Evolutionary conservation across 106 monocot genomes (phyloP).

Genomic region (Apostasia ramifera): DNA sequence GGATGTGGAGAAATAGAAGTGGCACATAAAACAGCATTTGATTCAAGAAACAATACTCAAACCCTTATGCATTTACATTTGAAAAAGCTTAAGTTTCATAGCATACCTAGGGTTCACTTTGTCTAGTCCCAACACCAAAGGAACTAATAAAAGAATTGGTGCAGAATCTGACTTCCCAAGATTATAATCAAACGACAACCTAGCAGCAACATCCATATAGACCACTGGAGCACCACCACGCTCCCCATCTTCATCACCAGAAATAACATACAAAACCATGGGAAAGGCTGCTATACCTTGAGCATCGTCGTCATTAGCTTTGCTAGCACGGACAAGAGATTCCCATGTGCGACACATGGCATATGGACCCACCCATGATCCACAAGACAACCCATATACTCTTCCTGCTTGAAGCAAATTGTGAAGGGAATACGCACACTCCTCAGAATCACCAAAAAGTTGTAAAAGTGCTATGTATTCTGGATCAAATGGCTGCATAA

Average conservation of each 20-base stretch:
- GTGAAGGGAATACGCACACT: slow-evolving; percentile 70
- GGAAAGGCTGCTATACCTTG: slow-evolving; percentile 30
- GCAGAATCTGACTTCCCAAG: slow-evolving; percentile 39
- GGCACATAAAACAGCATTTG: too few species aligned
- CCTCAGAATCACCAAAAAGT: slow-evolving; percentile 76
- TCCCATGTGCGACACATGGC: slow-evolving; percentile 98
- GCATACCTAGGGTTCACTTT: slow-evolving; percentile 86
- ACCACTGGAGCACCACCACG: slow-evolving; percentile 92
- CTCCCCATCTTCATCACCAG: slow-evolving; percentile 95
- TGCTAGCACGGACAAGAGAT: slow-evolving; percentile 39
- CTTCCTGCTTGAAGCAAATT: slow-evolving; percentile 87
- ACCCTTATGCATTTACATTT: too few species aligned
- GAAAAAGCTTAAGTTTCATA: too few species aligned
- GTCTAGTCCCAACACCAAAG: slow-evolving; percentile 95
- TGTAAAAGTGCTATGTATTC: slow-evolving; percentile 65
- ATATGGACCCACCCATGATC: slow-evolving; percentile 97
- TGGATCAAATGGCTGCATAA: slow-evolving; percentile 80
- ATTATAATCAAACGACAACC: slow-evolving; percentile 46
- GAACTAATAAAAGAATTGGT: slow-evolving; percentile 79
- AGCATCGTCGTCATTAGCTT: slow-evolving; percentile 15
- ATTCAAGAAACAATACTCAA: too few species aligned
- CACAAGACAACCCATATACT: slow-evolving; percentile 76
- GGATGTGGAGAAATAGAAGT: too few species aligned
- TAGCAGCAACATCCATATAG: slow-evolving; percentile 57
- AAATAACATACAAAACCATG: slow-evolving; percentile 86